Base-by-base conservation (phyloP, 2,329 filamentous ascomycete species). In the Trichoderma semiorbis region DNA sequence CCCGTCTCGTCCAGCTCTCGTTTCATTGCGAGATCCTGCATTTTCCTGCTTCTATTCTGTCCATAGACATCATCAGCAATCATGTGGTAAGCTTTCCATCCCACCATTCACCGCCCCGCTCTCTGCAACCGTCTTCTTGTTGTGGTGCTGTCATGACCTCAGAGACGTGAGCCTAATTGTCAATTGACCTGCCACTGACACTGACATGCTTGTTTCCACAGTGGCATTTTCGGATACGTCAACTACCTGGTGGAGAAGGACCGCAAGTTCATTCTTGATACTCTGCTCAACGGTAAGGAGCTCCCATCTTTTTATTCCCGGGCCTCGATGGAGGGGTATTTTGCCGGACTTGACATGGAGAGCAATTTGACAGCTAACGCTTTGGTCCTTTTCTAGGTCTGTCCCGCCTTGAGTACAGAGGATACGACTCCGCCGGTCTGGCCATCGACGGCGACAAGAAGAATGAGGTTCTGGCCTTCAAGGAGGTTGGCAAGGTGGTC, bases 241-340 rank as follows among this genome's bases (percentile, higher is more conserved):
- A 98, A 98, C 88, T 98, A 98, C 86, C 87, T 98, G 83, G 94
- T 98, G 82, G 96, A 98, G 89, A 98, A 97, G 90, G 95, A 98
- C 87, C 91, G 96, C 83, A 95, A 93, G 85, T 97, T 92, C 86
- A 97, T 98, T 83, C 89, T 98, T 81, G 91, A 98, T 82, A 98
- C 95, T 74, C 89, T 99, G 78, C 92, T 98, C 83, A 98, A 98
- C 87, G 95, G 94, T 94, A 84, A 84, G 91, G 24, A 50, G 24
- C 39, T 85, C 73, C 43, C 18, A 6, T 36, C 50, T 36, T 26
- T 26, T 43, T 28, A 36, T n/a, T n/a, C 7, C 32, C n/a, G 61
- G 30, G 30, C 61, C 7, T 55, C 12, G n/a, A 53, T 16, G 30
- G 63, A 26, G 30, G 28, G 28, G 43, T 21, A 66, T 34, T 66